A percentile compares a stretch with the other conserved stretches of the same genome.
Conservation (phyloP, 1,284 basidiomycete species). For the Pseudozyma sp. region DNA sequence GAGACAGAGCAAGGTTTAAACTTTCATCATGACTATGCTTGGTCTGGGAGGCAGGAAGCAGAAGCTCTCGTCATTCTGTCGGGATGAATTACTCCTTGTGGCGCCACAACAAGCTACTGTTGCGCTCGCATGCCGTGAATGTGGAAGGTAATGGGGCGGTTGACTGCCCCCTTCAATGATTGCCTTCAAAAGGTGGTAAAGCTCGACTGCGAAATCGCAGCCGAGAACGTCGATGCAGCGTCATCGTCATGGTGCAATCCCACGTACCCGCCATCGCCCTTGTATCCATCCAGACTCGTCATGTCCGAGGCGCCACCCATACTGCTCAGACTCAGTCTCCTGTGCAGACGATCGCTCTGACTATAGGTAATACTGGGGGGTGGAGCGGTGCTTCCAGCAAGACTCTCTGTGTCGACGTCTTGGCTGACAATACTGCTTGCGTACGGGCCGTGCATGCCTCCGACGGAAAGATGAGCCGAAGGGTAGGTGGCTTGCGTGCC, state of each 20-base stretch:
- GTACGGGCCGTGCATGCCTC: conserved; percentile 43
- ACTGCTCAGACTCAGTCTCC: conserved; percentile 53
- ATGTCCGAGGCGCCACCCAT: conserved; percentile 50
- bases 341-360: conserved; percentile 58
- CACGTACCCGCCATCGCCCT: conserved; percentile 56
- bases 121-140: too few relatives aligned
- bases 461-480: conserved; percentile 44
- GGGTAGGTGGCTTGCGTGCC: conserved; percentile 62
- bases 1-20: too few relatives aligned
- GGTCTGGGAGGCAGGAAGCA: too few relatives aligned
- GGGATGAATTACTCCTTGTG: too few relatives aligned
- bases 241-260: conserved; percentile 50
- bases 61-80: too few relatives aligned
- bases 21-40: too few relatives aligned
- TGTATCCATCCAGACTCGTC: conserved; percentile 57
- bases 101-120: too few relatives aligned
- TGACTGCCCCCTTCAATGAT: neutral
- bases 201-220: conserved; percentile 58
- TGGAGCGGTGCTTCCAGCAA: conserved; percentile 36
- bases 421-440: conserved; percentile 62
- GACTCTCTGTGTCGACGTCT: conserved; percentile 50
- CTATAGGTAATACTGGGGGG: conserved; percentile 59
- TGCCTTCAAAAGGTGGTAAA: conserved; percentile 61
- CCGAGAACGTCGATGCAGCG: conserved; percentile 56
- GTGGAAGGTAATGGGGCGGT: neutral